Evolutionary conservation across 768 basidiomycete genomes (phyloP), one percentile per base, ranked within the genome.

Genomic region (Pleurotus cornucopiae): DNA sequence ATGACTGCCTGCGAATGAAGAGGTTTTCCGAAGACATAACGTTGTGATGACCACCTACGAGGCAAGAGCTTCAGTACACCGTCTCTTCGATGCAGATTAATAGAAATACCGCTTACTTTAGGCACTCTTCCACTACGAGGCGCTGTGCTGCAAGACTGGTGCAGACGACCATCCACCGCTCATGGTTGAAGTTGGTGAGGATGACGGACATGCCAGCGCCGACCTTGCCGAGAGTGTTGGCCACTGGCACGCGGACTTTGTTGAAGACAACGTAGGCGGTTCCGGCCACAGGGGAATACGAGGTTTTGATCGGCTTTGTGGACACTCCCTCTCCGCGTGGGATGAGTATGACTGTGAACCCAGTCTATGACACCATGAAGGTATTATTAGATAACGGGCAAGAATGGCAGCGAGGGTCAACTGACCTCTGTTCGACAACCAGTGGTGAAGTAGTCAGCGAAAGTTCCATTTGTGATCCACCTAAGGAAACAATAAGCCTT

Each of bases 281-380:
- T 5, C 96, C 96, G 2, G 96, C 96, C 0, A 89, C 87, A 2
- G 89, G 67, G 0, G 95, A 98, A 71, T 98, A 98, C 0, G 89
- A 82, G 0, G 95, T 98, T 74, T 94, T 94, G 72, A 98, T 89
- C 20, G 85, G 84, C 64, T 88, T 93, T 4, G 95, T 97, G 51
- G 85, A 82, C 56, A 98, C 80, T 4, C 80, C 82, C 43, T 86
- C 82, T 12, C 79, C 80, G 46, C 91, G 81, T 39, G 84, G 82
- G 56, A 94, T 82, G 39, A 93, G 76, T 41, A 94, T 81, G 47
- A 91, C 89, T 13, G 86, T 82, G 60, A 86, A 88, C 16, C 89
- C 89, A 45, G 78, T 78, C 84, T 89, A 55, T 16, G 9, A 48
- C 9, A 47, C 23, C 30, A 51, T n/a, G 30, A 54, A 55, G 30